Percentiles rank a stretch among this genome's conserved stretches.
Evolutionary conservation across 768 basidiomycete genomes (phyloP).

Genomic region (Mycena filopes): DNA sequence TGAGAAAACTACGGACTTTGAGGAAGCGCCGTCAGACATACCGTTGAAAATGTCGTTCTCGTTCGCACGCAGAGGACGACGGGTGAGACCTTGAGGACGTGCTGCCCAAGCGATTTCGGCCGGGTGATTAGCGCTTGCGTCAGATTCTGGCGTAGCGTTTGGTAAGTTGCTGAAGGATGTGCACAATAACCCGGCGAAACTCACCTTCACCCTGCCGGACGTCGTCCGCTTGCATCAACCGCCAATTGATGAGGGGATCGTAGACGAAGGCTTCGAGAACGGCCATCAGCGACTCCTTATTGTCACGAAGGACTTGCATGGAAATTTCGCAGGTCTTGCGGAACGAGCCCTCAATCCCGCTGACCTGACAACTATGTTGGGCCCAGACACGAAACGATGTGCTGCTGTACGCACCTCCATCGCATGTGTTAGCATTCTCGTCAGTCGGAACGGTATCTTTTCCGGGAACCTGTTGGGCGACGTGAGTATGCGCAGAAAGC

Average conservation of each 20-base stretch:
- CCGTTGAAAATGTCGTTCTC: constrained; percentile 96
- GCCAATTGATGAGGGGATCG: constrained; percentile 98
- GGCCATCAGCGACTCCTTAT: constrained; percentile 98
- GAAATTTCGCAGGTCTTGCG: constrained; percentile 95
- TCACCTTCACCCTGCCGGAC: constrained; percentile 67
- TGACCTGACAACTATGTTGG: constrained; percentile 66
- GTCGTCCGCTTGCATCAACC: constrained; percentile 89
- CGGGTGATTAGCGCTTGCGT: constrained; percentile 54
- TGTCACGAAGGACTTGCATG: constrained; percentile 95
- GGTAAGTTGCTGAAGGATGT: constrained; percentile 6
- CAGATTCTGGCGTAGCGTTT: constrained; percentile 33
- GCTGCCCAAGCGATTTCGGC: constrained; percentile 74
- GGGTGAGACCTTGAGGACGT: constrained; percentile 80
- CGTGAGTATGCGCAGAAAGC: no score
- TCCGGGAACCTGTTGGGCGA: no score
- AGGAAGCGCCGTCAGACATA: constrained; percentile 45
- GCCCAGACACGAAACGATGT: neutral
- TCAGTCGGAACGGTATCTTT: constrained; percentile 97
- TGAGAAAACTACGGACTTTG: neutral
- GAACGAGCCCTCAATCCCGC: constrained; percentile 98
- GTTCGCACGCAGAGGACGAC: constrained; percentile 89
- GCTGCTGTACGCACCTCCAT: constrained; percentile 80
- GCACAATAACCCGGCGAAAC: neutral
- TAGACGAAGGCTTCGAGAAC: constrained; percentile 99
- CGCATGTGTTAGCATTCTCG: constrained; percentile 97